phyloP scores from a whole-genome alignment of 1,139 yeast species.

The Diutina rugosa region DNA sequence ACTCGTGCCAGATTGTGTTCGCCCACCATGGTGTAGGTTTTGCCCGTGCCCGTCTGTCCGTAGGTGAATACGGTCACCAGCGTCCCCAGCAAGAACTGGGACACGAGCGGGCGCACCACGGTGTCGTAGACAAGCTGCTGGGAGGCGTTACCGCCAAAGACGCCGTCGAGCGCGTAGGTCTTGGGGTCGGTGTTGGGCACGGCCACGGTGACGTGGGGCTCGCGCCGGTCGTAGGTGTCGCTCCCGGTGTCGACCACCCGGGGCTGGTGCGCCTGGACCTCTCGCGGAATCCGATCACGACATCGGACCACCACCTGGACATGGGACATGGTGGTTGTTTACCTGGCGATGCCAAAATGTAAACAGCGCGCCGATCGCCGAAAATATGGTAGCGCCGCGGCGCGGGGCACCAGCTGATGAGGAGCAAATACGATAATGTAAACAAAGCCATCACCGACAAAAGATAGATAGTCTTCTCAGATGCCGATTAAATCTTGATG shows the following conservation, averaged over 20 bases:
- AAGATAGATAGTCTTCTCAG: too few species aligned
- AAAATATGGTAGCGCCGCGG: neutral
- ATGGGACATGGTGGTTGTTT: constrained; percentile 11
- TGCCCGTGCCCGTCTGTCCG: constrained; percentile 10
- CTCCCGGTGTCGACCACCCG: constrained; percentile 55
- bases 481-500: too few species aligned
- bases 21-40: constrained; percentile 9
- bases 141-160: constrained; percentile 61
- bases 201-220: constrained; percentile 28
- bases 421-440: too few species aligned
- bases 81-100: constrained; percentile 16
- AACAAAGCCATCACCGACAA: too few species aligned
- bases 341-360: neutral
- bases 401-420: too few species aligned
- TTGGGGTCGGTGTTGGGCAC: constrained; percentile 17
- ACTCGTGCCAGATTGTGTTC: constrained; percentile 3
- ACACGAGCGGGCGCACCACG: constrained; percentile 52
- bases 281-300: constrained; percentile 67
- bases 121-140: constrained; percentile 44
- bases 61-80: constrained; percentile 9
- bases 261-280: constrained; percentile 57
- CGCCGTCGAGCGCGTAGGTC: constrained; percentile 59
- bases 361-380: neutral
- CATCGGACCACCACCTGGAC: constrained; percentile 85
- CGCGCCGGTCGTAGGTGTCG: constrained; percentile 23